phyloP scores from a whole-genome alignment of 2,329 filamentous ascomycete genomes.

The Berkeleyomyces rouxiae region DNA sequence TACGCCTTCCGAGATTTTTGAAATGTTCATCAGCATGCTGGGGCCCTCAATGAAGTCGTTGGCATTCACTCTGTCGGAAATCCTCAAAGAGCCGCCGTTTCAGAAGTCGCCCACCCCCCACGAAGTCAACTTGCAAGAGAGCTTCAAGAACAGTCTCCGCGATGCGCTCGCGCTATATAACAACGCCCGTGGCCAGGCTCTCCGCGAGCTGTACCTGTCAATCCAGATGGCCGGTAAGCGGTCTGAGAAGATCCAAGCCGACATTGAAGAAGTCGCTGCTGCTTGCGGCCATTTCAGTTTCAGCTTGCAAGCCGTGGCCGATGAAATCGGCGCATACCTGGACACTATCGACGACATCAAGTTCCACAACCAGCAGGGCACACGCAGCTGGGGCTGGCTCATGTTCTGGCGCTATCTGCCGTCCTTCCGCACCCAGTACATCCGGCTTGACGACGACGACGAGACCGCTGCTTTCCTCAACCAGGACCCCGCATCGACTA shows the following conservation, averaged over 20 bases:
- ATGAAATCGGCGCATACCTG: conserved; percentile 72
- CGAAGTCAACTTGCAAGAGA: conserved; percentile 57
- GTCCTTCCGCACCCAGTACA: conserved; percentile 14
- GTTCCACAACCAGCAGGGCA: conserved; percentile 21
- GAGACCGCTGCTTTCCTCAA: conserved; percentile 10
- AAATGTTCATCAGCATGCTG: conserved; percentile 72
- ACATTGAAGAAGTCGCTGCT: conserved; percentile 94
- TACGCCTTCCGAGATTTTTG: conserved; percentile 71
- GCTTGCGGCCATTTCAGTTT: conserved; percentile 95
- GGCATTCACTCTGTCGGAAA: conserved; percentile 78
- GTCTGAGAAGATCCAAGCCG: conserved; percentile 64
- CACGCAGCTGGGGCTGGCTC: conserved; percentile 74
- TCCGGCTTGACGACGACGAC: conserved; percentile 8
- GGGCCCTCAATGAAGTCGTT: conserved; percentile 93
- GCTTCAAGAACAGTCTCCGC: conserved; percentile 62
- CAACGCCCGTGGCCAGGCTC: conserved; percentile 54
- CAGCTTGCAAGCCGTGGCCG: conserved; percentile 75
- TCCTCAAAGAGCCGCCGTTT: conserved; percentile 77
- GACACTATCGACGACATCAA: conserved; percentile 65
- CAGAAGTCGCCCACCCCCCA: conserved; percentile 46
- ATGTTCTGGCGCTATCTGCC: conserved; percentile 48
- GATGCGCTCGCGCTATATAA: conserved; percentile 72
- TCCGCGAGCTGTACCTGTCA: conserved; percentile 64
- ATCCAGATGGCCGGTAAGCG: conserved; percentile 54
- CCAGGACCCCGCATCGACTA: not conserved